Base-by-base conservation (phyloP, 108 stramenopile species). In the Cyclostephanos invisitatus region DNA sequence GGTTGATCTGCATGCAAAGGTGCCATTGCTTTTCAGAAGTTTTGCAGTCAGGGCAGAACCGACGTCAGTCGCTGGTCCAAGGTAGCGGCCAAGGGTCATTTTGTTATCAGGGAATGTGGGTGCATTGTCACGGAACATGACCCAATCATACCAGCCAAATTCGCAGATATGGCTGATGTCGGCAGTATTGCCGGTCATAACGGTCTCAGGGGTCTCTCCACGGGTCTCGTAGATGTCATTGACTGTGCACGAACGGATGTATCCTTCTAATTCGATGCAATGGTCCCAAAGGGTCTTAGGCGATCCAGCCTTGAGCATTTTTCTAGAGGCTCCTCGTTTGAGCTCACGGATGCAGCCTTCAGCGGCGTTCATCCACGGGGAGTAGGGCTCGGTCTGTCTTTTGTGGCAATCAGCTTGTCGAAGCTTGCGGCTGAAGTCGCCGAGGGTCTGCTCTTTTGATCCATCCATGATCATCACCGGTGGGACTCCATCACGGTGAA, bases 221-320 rank as follows among this genome's bases (percentile, higher is more conserved):
- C 44, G 47, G 10, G 50, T 74, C 81, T 9, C 59, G 18, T 21
- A 66, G 35, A 15, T 70, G 24, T 40, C 18, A 3, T 64, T 32
- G 10, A 68, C 69, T 56, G 71, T 77, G 32, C 32, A 32, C 32
- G 4, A 32, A 32, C 32, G 32, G 32, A 32, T 32, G 32, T 32
- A 32, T 32, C 58, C 21, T 71, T 28, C 25, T n/a, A 58, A 35
- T n/a, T 71, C 84, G 18, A 82, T 36, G 24, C 72, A 73, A 17
- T 53, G 32, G 54, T 76, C 75, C 79, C 83, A 86, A 9, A 81
- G n/a, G 5, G 27, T 0, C 2, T 22, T 9, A 11, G 74, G 78
- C 0, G 69, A 40, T 3, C 46, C 22, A 12, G 68, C 21, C 1
- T 25, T 10, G 4, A 35, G 24, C 68, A 74, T 66, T 7, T 68